Base-by-base conservation (phyloP, 2,329 filamentous ascomycete genomes). In the Xylaria sp. region DNA sequence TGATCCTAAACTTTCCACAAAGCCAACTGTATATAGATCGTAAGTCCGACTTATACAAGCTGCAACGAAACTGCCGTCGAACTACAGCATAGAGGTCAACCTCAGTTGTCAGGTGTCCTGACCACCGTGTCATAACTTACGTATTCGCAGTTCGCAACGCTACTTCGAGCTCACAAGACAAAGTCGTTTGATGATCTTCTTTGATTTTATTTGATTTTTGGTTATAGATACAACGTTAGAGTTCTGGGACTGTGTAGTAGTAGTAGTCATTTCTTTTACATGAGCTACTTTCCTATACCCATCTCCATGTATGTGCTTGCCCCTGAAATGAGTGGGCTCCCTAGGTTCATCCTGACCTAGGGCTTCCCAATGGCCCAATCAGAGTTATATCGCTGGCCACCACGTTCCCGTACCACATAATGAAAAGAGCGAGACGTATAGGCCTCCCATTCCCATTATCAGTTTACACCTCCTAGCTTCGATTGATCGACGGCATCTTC, bases 211-310 rank as follows among this genome's bases (percentile, higher is more conserved):
- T n/a, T 59, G n/a, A 28, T 59, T 70, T 66, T 63, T 63, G 69
- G 71, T 65, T 76, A 76, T 71, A 75, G 72, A 76, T 76, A 75
- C 74, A 76, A 69, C 71, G 70, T 60, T 68, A 23, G 67, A 65
- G 63, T 63, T 67, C 56, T 58, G 70, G 72, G 64, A 60, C 63
- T 56, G 65, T 65, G 42, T 54, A 54, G 65, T 65, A 71, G 68
- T 38, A 49, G 31, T 59, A 44, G 60, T 61, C 38, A 67, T 61
- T 66, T 70, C 64, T 70, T 42, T 49, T 66, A 66, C 58, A 59
- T 66, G 65, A 68, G 63, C 74, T 74, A 74, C 71, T 40, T 67
- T 63, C 71, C 69, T 57, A 72, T 59, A 56, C 71, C 71, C 72
- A 66, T 71, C 62, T 68, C 68, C 68, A 59, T 57, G 68, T 71